phyloP scores from a whole-genome alignment of 805 yeast species.

The Yarrowia sp. region DNA sequence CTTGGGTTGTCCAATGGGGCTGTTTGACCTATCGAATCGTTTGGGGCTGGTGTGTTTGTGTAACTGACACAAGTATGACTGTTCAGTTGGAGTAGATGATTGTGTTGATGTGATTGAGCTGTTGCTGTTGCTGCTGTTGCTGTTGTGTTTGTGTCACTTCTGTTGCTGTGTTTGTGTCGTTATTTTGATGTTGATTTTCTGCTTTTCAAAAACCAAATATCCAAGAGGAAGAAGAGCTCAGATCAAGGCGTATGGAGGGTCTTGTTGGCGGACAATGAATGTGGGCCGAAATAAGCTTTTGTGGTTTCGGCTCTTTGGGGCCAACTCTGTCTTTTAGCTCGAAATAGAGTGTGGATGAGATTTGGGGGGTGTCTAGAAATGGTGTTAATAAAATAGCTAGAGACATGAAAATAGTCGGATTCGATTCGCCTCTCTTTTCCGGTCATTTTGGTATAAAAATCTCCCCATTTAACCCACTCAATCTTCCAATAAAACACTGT shows the following conservation, averaged over 20 bases:
- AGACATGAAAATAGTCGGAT: neutral
- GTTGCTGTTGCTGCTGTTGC: neutral
- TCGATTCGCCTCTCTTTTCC: neutral
- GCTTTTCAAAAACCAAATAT: too few species aligned
- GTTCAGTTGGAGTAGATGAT: too few species aligned
- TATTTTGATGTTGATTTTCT: too few species aligned
- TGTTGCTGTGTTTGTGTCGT: neutral
- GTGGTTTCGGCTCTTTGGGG: slow-evolving; percentile 9
- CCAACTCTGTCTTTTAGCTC: slow-evolving; percentile 9
- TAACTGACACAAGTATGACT: too few species aligned
- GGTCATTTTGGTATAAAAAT: too few species aligned
- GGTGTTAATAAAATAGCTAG: too few species aligned
- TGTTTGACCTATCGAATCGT: neutral
- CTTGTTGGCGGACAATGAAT: neutral
- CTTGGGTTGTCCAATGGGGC: neutral
- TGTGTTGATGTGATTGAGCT: neutral
- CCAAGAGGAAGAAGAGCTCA: neutral
- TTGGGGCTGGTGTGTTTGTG: too few species aligned
- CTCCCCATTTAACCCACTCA: too few species aligned
- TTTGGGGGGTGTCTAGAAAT: too few species aligned
- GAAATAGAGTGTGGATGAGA: neutral
- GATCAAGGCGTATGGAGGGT: neutral
- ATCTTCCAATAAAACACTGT: too few species aligned
- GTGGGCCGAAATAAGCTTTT: neutral
- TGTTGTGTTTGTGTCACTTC: neutral